phyloP scores from a whole-genome alignment of 176 grass and related monocot genomes.

The Lolium rigidum region DNA sequence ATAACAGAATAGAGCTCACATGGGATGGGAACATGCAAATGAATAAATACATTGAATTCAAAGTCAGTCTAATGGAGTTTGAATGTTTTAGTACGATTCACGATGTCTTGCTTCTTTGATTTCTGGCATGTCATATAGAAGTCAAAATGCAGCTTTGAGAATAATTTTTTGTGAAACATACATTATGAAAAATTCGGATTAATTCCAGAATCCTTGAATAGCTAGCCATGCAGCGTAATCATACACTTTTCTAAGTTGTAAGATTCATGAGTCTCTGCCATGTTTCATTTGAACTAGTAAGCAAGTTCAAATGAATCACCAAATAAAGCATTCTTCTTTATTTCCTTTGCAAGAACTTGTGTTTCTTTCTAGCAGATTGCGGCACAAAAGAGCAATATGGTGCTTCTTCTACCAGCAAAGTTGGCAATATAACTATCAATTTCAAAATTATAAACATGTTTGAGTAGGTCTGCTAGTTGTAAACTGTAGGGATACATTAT shows the following conservation, averaged over 20 bases:
- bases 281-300: background rate
- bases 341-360: background rate
- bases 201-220: background rate
- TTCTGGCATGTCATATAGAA: background rate
- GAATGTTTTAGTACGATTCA: slow-evolving; percentile 7
- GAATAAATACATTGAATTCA: background rate
- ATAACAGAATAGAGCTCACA: background rate
- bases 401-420: background rate
- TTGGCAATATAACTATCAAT: background rate
- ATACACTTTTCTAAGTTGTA: background rate
- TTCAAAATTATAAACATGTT: background rate
- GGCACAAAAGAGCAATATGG: background rate
- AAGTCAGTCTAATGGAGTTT: background rate
- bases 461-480: background rate
- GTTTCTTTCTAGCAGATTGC: background rate
- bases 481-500: background rate
- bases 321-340: background rate
- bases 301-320: background rate
- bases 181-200: background rate
- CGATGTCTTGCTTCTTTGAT: background rate
- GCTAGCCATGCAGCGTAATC: background rate
- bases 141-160: background rate
- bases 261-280: too few species aligned
- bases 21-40: background rate
- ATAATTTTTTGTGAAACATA: background rate